These are phyloP conservation scores for Diaporthe sp. DNA, from an alignment of 2,329 filamentous ascomycete species.

Conservation along the genomic window DNA sequence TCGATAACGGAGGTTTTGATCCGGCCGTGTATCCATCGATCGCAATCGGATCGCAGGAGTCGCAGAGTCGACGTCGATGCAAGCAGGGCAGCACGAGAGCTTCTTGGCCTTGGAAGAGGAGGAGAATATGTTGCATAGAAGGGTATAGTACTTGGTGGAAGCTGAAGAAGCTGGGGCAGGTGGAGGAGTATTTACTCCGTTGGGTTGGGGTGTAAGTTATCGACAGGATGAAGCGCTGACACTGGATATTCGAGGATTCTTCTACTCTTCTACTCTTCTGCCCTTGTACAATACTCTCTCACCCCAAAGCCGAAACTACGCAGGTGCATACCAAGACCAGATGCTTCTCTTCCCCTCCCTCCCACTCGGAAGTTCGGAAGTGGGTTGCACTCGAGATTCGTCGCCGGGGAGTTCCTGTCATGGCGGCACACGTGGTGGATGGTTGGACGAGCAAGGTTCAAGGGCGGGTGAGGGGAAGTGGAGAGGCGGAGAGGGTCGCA, in stretches of 20 bases:
- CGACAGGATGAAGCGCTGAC: neutral
- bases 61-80: neutral
- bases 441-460: conserved; percentile 26
- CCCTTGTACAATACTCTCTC: no score
- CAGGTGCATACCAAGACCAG: neutral
- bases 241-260: neutral
- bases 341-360: neutral
- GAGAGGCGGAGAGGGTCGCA: conserved; percentile 7
- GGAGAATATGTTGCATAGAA: neutral
- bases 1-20: conserved; percentile 27
- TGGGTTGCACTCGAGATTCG: conserved; percentile 19
- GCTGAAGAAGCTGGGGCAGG: neutral
- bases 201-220: neutral
- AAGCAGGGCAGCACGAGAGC: neutral
- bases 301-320: neutral
- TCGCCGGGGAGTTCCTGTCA: neutral
- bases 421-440: conserved; percentile 29
- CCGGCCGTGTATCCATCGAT: conserved; percentile 8
- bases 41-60: neutral
- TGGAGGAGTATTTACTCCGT: neutral
- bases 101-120: neutral
- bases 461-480: conserved; percentile 6
- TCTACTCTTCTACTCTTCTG: neutral
- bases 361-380: conserved; percentile 5
- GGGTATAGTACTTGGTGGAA: neutral